Evolutionary conservation across 805 yeast species (phyloP), one percentile per base, ranked within the genome.

Genomic region (Sugiyamaella chiloensis): DNA sequence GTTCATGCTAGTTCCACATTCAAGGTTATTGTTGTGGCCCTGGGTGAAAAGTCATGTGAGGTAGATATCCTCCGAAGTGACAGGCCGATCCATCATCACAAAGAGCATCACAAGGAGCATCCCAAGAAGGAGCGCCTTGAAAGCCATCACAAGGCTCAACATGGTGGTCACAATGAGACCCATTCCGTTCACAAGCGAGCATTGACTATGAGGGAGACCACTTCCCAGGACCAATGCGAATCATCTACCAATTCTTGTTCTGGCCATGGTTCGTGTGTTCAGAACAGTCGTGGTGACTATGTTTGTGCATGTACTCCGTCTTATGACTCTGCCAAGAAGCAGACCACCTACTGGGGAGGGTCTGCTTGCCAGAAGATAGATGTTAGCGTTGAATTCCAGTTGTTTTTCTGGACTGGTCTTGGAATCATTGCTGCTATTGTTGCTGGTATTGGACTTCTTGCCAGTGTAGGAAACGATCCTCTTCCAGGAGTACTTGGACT

Each of bases 401-500:
- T 85, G 58, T 71, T 85, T 54, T 75, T 84, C 57, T 85, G 91
- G 88, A 73, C 86, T 2, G 65, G 75, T 9, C 53, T 83, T 9
- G 76, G 73, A 2, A 63, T 81, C 44, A 42, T 72, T 29, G 64
- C 69, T 7, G 64, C 77, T 17, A 66, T 79, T 40, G 78, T 65
- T 31, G 65, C 64, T 3, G 85, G 83, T 32, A 63, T 82, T 51
- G 72, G 74, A 56, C 71, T 84, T 49, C 65, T 84, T 61, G 62
- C 65, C 47, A 60, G 70, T 30, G 69, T 81, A 51, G 89, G 87
- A 16, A 64, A 65, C 55, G 83, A 80, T 54, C 77, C 81, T 37
- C 72, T 83, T 52, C 88, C 89, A 14, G 87, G 87, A 20, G 80
- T 82, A 24, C 74, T 83, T 56, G 76, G 74, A 52, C 83, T 85